Evolutionary conservation across 2,329 filamentous ascomycete genomes (phyloP).

Genomic region (Penicillium frequentans): DNA sequence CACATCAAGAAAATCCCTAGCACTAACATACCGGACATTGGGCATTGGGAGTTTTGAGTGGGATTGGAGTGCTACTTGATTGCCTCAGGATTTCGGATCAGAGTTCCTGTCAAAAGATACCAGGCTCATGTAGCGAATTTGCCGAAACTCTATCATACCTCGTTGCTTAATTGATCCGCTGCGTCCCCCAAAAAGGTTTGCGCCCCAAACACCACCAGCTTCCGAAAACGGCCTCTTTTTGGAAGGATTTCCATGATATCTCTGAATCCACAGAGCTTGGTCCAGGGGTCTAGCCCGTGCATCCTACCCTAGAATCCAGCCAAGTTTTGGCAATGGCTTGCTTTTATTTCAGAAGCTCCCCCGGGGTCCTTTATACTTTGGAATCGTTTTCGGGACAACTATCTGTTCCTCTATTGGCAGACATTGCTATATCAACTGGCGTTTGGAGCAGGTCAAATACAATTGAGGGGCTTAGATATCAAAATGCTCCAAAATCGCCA

Average conservation of each 20-base stretch:
- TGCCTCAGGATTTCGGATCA: neutral
- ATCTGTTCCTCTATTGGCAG: neutral
- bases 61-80: neutral
- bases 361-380: neutral
- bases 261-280: constrained; percentile 4
- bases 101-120: no score
- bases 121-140: neutral
- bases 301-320: constrained; percentile 1
- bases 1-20: no score
- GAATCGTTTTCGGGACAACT: neutral
- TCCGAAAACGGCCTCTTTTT: constrained; percentile 16
- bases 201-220: neutral
- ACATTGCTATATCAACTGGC: neutral
- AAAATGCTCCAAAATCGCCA: constrained; percentile 11
- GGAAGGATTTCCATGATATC: constrained; percentile 6
- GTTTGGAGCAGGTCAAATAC: neutral
- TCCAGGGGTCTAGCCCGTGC: constrained; percentile 15
- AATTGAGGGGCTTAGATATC: neutral
- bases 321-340: neutral
- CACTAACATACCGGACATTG: neutral
- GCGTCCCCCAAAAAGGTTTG: neutral
- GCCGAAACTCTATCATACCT: neutral
- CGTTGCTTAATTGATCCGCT: neutral
- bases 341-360: constrained; percentile 1
- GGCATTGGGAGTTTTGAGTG: neutral